Evolutionary conservation across 2,329 filamentous ascomycete genomes (phyloP).

Genomic region (Scolecobasidium constrictum): DNA sequence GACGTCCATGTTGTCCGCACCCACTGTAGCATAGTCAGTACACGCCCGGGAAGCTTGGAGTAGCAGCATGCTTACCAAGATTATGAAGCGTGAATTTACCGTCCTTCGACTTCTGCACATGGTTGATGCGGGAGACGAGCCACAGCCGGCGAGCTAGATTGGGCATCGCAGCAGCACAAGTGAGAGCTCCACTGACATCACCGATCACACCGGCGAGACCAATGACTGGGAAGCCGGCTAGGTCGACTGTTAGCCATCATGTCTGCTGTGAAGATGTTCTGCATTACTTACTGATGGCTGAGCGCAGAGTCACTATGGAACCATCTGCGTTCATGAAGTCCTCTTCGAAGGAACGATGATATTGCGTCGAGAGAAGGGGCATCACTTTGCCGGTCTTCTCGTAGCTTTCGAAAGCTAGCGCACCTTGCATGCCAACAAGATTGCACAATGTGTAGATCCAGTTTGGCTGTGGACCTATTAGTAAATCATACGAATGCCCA

Average conservation of each 20-base stretch:
- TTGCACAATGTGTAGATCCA: slow-evolving; percentile 9
- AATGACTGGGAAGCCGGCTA: slow-evolving; percentile 9
- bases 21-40: background rate
- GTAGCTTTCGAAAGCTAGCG: background rate
- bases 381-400: background rate
- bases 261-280: background rate
- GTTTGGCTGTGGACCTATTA: slow-evolving; percentile 2
- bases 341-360: slow-evolving; percentile 8
- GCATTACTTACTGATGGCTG: slow-evolving; percentile 6
- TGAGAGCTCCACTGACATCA: slow-evolving; percentile 5
- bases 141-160: slow-evolving; percentile 10
- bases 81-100: slow-evolving; percentile 4
- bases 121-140: slow-evolving; percentile 4
- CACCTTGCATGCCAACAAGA: slow-evolving; percentile 5
- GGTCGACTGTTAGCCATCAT: background rate
- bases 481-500: background rate
- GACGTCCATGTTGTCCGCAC: slow-evolving; percentile 13
- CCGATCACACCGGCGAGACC: slow-evolving; percentile 9
- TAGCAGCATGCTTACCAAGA: too few species aligned
- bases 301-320: slow-evolving; percentile 3
- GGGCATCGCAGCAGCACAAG: slow-evolving; percentile 7
- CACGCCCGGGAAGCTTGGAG: too few species aligned
- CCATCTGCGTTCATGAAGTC: slow-evolving; percentile 9
- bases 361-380: background rate
- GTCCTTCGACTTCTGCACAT: slow-evolving; percentile 6